Percentiles rank a stretch among this genome's conserved stretches.
Conservation (phyloP, 2,329 filamentous ascomycete genomes). For the Apiospora marii region DNA sequence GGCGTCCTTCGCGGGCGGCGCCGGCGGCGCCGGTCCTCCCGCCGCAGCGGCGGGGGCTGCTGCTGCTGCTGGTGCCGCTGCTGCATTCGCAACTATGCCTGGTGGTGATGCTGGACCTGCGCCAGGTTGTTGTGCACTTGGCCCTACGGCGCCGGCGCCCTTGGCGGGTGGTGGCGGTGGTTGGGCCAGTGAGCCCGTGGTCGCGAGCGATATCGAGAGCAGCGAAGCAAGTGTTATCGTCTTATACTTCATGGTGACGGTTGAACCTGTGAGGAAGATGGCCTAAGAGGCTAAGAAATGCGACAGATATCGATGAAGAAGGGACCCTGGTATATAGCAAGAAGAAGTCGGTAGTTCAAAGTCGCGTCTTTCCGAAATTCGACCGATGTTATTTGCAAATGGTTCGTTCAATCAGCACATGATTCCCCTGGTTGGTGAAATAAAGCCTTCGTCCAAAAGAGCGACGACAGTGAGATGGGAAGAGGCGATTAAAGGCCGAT, state of each 20-base stretch:
- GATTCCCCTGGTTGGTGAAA: not conserved
- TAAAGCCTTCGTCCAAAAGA: not conserved
- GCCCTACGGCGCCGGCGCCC: not conserved
- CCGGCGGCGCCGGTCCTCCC: not conserved
- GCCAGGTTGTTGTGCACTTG: not conserved
- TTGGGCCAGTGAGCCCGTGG: not conserved
- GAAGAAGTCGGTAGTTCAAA: not conserved
- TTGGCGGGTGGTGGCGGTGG: not conserved
- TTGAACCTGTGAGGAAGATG: not conserved
- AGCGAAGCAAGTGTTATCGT: slow-evolving; percentile 6
- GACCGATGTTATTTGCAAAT: not conserved
- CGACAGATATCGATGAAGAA: not conserved
- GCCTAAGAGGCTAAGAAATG: not conserved
- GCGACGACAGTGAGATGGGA: not conserved
- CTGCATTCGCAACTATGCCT: not conserved
- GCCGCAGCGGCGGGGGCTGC: not conserved
- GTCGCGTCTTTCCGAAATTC: not conserved
- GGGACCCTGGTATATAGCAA: not conserved
- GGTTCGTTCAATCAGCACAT: not conserved
- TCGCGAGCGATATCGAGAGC: not conserved
- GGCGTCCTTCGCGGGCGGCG: not conserved
- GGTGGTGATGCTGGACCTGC: not conserved
- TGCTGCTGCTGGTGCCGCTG: not conserved
- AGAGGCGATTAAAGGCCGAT: not conserved
- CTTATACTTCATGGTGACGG: not conserved